Evolutionary conservation across 495 filamentous ascomycete genomes (phyloP), one percentile per base, ranked within the genome.

Genomic region (Penicillium silybi): DNA sequence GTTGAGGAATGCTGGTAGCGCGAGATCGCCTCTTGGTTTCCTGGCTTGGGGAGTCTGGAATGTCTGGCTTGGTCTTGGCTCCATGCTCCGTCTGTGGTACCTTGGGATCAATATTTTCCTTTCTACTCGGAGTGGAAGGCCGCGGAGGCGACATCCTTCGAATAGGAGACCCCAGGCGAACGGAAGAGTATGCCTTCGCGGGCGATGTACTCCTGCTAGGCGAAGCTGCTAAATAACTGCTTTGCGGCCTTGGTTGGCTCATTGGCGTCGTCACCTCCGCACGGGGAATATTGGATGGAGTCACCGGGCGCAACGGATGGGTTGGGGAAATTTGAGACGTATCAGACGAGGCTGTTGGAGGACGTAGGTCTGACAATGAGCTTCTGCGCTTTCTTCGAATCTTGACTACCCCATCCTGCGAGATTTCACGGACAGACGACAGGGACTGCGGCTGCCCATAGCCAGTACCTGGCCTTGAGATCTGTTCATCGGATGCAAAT

Each of bases 321-420:
- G 60, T 62, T 13, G 72, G 58, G 19, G 70, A 79, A 48, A 71
- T 27, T 26, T 57, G 55, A 4, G 68, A 71, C 11, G 61, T 52
- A 29, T 69, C 69, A 35, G 69, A 63, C 20, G 67, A 70, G 18
- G 72, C 66, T 64, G 86, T 80, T 5, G 79, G 72, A 38, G 74
- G 76, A 61, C 88, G 87, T 23, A 98, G 73, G 62, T 98, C 93
- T 15, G 90, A 95, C 19, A 98, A 70, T 19, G 92, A 97, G 67
- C 91, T 96, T 57, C 93, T 85, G 53, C 93, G 79, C 71, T 95
- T 97, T 71, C 86, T 89, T 58, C 84, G 70, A 47, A 61, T 45
- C 41, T 57, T 75, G 78, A 63, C 77, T 52, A 67, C 60, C 6
- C 64, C 60, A 52, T 70, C 68, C 5, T 64, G 56, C 4, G 69